Evolutionary conservation across 768 basidiomycete species (phyloP).

Genomic region (Suillus americanus): DNA sequence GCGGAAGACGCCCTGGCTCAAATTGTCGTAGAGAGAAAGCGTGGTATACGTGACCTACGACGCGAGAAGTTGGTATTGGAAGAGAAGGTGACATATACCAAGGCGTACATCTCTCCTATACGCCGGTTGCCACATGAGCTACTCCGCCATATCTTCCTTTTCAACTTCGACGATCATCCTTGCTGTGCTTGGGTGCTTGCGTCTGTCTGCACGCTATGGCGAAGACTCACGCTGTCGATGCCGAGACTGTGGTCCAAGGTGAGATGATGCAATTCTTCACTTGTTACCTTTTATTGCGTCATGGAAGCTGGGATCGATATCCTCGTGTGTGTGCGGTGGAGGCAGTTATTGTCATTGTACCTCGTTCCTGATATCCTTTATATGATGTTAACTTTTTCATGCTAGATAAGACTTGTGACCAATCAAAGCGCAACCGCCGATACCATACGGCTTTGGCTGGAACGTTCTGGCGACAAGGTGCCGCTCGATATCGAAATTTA

Average conservation of each 20-base stretch:
- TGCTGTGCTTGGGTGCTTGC: conserved; percentile 76
- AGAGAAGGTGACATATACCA: conserved; percentile 45
- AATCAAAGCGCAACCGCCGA: conserved; percentile 71
- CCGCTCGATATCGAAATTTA: conserved; percentile 83
- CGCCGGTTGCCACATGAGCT: conserved; percentile 70
- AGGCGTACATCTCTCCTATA: conserved; percentile 73
- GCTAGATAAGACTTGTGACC: conserved; percentile 72
- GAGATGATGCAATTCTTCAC: conserved; percentile 19
- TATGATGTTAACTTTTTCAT: conserved; percentile 8
- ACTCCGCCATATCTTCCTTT: conserved; percentile 69
- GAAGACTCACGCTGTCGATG: conserved; percentile 61
- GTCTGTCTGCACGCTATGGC: conserved; percentile 67
- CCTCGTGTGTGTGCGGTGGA: not conserved
- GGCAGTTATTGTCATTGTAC: not conserved
- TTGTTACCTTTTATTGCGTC: conserved; percentile 9
- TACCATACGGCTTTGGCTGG: conserved; percentile 80
- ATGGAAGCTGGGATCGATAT: conserved; percentile 5
- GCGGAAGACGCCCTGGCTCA: conserved; percentile 59
- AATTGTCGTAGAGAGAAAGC: conserved; percentile 54
- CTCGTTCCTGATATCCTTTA: conserved; percentile 3
- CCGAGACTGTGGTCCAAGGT: conserved; percentile 81
- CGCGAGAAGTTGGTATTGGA: conserved; percentile 48
- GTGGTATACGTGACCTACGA: conserved; percentile 54
- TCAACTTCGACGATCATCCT: conserved; percentile 68
- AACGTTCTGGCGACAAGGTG: conserved; percentile 67